These are phyloP conservation scores for Cyclotella baltica DNA, from an alignment of 108 stramenopile species.

Conservation along the genomic window DNA sequence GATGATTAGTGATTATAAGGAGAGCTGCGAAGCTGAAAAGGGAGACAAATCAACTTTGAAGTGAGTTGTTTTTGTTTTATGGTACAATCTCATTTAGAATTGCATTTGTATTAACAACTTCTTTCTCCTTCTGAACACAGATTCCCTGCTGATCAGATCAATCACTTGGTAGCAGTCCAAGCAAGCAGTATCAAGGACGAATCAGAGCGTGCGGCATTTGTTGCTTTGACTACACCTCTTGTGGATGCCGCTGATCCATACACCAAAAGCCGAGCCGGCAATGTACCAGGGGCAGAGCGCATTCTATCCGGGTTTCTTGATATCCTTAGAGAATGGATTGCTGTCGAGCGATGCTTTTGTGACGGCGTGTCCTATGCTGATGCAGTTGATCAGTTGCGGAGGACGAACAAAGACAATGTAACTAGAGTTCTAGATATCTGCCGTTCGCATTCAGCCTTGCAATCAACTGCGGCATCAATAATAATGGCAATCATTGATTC, in stretches of 20 bases:
- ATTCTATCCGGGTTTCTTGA: constrained; percentile 67
- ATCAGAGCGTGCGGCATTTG: constrained; percentile 70
- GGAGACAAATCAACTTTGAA: constrained; percentile 37
- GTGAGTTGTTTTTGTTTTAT: too few species aligned
- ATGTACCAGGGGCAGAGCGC: constrained; percentile 86
- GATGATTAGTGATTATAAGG: constrained; percentile 68
- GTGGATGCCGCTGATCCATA: constrained; percentile 75
- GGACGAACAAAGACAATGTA: constrained; percentile 72
- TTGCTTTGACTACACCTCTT: constrained; percentile 72
- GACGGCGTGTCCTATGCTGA: constrained; percentile 89
- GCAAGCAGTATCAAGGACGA: constrained; percentile 57
- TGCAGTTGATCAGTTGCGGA: constrained; percentile 89
- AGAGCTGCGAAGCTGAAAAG: constrained; percentile 19
- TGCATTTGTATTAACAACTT: neutral
- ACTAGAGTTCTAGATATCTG: constrained; percentile 81
- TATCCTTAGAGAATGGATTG: constrained; percentile 83
- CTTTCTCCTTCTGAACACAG: constrained; percentile 33
- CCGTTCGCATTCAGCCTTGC: constrained; percentile 84
- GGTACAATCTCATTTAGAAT: too few species aligned
- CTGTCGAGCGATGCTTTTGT: constrained; percentile 90
- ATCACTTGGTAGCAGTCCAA: constrained; percentile 61
- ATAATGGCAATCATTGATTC: constrained; percentile 81
- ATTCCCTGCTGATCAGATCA: constrained; percentile 81
- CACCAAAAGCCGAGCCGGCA: constrained; percentile 64
- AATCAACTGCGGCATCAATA: constrained; percentile 76